Conservation (phyloP, 108 stramenopile species). For the Cylindrotheca fusiformis region DNA sequence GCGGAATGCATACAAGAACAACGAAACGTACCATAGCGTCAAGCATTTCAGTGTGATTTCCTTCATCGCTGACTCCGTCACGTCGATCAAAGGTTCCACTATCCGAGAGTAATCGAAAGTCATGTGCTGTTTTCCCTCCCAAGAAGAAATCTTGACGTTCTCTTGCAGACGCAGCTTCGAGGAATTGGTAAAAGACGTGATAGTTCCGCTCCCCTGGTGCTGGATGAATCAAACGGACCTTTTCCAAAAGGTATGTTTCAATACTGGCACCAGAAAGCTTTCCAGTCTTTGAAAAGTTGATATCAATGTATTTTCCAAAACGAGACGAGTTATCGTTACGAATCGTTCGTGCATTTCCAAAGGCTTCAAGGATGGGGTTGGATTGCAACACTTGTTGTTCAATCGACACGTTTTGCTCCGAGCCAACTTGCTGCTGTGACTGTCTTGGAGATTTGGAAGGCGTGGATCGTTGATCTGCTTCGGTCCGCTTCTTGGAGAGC, state of each 20-base stretch:
- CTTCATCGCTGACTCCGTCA: constrained; percentile 82
- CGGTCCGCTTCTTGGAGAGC: constrained; percentile 55
- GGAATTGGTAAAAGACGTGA: constrained; percentile 91
- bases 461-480: constrained; percentile 11
- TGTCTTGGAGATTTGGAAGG: constrained; percentile 17
- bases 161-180: constrained; percentile 51
- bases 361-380: constrained; percentile 96
- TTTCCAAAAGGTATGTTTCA: constrained; percentile 95
- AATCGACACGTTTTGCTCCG: constrained; percentile 50
- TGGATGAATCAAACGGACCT: constrained; percentile 83
- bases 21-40: constrained; percentile 73
- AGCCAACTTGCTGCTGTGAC: background rate
- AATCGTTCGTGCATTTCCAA: constrained; percentile 95
- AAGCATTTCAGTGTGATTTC: constrained; percentile 77
- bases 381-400: constrained; percentile 90
- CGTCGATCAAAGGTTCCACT: constrained; percentile 76
- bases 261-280: constrained; percentile 83
- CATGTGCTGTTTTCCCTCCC: constrained; percentile 36
- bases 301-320: constrained; percentile 86
- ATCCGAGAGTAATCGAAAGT: constrained; percentile 67
- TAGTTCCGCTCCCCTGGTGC: constrained; percentile 81
- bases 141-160: constrained; percentile 54
- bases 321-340: constrained; percentile 95
- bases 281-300: constrained; percentile 73
- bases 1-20: background rate